A percentile compares a stretch with the other conserved stretches of the same genome.
Evolutionary conservation across 2,329 filamentous ascomycete species (phyloP).

Genomic region (Parafenestella ontariensis): DNA sequence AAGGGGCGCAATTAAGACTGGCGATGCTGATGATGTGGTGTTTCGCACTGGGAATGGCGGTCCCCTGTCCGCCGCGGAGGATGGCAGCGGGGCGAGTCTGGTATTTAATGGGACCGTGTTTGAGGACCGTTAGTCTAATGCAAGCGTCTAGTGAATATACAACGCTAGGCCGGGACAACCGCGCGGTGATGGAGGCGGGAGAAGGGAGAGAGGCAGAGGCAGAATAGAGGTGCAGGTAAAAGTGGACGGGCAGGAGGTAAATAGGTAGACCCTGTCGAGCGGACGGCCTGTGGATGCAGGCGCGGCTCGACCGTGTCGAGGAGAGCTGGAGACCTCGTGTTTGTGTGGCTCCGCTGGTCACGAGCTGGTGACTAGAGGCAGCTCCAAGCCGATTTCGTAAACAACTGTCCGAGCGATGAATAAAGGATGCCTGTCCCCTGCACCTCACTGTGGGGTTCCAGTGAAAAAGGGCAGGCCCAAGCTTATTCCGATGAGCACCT

Average conservation of each 20-base stretch:
- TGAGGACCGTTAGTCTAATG: constrained; percentile 21
- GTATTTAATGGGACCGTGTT: constrained; percentile 17
- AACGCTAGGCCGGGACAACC: not conserved
- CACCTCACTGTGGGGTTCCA: constrained; percentile 26
- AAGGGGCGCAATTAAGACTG: constrained; percentile 39
- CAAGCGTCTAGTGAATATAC: constrained; percentile 17
- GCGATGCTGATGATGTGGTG: constrained; percentile 33
- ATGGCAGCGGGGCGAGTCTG: constrained; percentile 25
- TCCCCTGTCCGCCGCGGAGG: constrained; percentile 19
- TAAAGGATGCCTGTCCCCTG: constrained; percentile 16
- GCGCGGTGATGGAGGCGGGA: constrained; percentile 6
- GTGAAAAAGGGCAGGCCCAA: constrained; percentile 8
- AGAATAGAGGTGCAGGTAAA: constrained; percentile 1
- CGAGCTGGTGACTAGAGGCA: constrained; percentile 14
- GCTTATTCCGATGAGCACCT: constrained; percentile 1
- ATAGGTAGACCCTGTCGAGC: constrained; percentile 8
- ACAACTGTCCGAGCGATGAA: constrained; percentile 12
- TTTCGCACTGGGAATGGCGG: constrained; percentile 30
- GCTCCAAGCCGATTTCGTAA: constrained; percentile 15
- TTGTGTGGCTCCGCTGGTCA: constrained; percentile 24
- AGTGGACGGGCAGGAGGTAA: constrained; percentile 1
- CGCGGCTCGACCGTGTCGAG: constrained; percentile 25
- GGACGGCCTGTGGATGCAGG: constrained; percentile 20
- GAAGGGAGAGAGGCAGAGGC: constrained; percentile 6
- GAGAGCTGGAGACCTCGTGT: constrained; percentile 23